phyloP scores from a whole-genome alignment of 805 yeast genomes.

The Zygotorulaspora chibaensis region DNA sequence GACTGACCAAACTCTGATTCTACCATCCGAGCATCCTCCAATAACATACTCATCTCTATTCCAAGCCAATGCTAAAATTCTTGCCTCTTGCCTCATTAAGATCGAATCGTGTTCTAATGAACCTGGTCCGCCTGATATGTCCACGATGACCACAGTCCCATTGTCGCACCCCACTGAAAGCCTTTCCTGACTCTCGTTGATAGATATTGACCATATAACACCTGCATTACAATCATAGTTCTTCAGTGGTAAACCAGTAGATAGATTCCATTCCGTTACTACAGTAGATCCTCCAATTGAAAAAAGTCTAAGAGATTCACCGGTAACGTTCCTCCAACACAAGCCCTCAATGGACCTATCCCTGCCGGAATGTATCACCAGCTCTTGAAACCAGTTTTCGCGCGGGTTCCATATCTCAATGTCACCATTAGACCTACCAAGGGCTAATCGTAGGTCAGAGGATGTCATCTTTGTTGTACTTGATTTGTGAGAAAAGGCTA shows the following conservation, averaged over 20 bases:
- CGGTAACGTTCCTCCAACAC: slow-evolving; percentile 61
- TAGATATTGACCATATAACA: slow-evolving; percentile 83
- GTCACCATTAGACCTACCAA: slow-evolving; percentile 91
- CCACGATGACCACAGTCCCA: slow-evolving; percentile 80
- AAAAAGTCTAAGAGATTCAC: slow-evolving; percentile 64
- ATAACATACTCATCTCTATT: slow-evolving; percentile 57
- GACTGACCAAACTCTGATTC: slow-evolving; percentile 75
- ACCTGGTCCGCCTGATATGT: slow-evolving; percentile 85
- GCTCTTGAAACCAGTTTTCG: slow-evolving; percentile 76
- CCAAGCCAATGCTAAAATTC: slow-evolving; percentile 81
- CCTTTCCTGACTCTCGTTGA: slow-evolving; percentile 53
- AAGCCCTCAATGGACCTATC: slow-evolving; percentile 87
- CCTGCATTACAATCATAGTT: slow-evolving; percentile 92
- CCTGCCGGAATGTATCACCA: slow-evolving; percentile 66
- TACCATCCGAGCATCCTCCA: slow-evolving; percentile 96
- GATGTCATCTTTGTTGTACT: slow-evolving; percentile 43
- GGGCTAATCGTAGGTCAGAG: slow-evolving; percentile 67
- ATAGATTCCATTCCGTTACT: slow-evolving; percentile 87
- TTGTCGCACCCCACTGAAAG: slow-evolving; percentile 94
- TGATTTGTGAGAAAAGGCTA: slow-evolving; percentile 68
- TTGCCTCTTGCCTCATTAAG: slow-evolving; percentile 76
- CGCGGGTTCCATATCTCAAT: slow-evolving; percentile 94
- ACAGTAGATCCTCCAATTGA: slow-evolving; percentile 92
- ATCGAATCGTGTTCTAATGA: slow-evolving; percentile 69
- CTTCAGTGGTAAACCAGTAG: slow-evolving; percentile 62